Base-by-base conservation (phyloP, 1,284 basidiomycete genomes). In the Trichosporon ovoides region DNA sequence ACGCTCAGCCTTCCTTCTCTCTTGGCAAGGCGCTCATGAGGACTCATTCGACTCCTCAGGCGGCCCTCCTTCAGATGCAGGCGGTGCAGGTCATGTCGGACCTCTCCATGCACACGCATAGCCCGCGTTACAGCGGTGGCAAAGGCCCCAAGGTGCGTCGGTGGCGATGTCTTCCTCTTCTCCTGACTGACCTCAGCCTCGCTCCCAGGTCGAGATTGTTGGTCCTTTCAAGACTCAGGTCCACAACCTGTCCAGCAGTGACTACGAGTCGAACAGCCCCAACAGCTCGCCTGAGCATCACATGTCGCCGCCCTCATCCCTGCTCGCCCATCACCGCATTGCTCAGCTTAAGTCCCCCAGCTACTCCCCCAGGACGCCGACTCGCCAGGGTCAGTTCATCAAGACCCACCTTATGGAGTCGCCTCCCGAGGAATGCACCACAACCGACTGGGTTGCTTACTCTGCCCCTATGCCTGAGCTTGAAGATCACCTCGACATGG, bases 401-500 rank as follows among this genome's bases (percentile, higher is more conserved):
- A 20, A 24, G 20, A 7, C 34, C n/a, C 50, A 52, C 50, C 36
- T 36, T 33, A 16, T 52, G 33, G 50, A 36, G 33, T 52, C 50
- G 12, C 36, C 36, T 3, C 19, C n/a, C 36, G 18, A 36, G 7
- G 36, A 36, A 2, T 34, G 16, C 43, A n/a, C n/a, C n/a, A n/a
- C n/a, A n/a, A 36, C 49, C n/a, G 48, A 55, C 56, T 61, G 56
- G 56, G 40, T 57, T 5, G 59, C 37, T 9, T 61, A 61, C 53
- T 55, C 56, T 7, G 40, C 52, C 1, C 56, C 59, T 2, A 28
- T 61, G 1, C 28, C 28, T 3, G 59, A 38, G 24, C 38, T 55
- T 19, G 56, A 58, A 9, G 55, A 53, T 4, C n/a, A 37, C 18
- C n/a, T 53, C 18, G 43, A 53, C 16, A 11, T n/a, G 3, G 43